Base-by-base conservation (phyloP, 2,329 filamentous ascomycete genomes). In the Botrytis cinerea region DNA sequence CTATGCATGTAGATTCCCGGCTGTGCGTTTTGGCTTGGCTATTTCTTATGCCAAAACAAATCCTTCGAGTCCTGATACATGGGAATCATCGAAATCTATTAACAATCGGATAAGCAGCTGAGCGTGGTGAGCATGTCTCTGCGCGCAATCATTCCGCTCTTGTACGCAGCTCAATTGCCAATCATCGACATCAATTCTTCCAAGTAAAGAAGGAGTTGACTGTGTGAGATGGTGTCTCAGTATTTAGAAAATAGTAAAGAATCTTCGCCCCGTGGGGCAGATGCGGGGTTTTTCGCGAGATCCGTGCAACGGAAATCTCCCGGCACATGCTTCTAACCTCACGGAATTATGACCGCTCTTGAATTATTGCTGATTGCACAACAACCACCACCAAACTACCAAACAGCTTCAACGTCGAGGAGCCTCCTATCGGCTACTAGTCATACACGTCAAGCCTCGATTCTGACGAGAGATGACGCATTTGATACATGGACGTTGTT, bases 261-360 rank as follows among this genome's bases (percentile, higher is more conserved):
- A 28, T 32, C 20, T 20, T 28, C n/a, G n/a, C n/a, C 32, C 57
- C 57, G 4, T 45, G 25, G 61, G 40, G 38, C 32, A 18, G 28
- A 45, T 63, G 38, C 38, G 61, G 61, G 61, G 61, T 63, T n/a
- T 7, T n/a, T 22, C 9, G 6, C 8, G 25, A 43, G 25, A 28
- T 5, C 60, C 38, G n/a, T 28, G n/a, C 10, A 8, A 16, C 64
- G 46, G 64, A 67, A 51, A 40, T 28, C 2, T 5, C 25, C 64
- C 64, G 64, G 18, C n/a, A 46, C 28, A 18, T 48, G 62, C 25
- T 46, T 32, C 32, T 35, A 38, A n/a, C 59, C 14, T 14, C 14
- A 28, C 51, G 62, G 43, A 64, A 64, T 64, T 64, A 35, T 28
- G 51, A 20, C 64, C 64, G 64, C 64, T 20, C 12, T 40, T 18